These are phyloP conservation scores for Claviceps sp. DNA, from an alignment of 2,329 filamentous ascomycete genomes.

Conservation along the genomic window DNA sequence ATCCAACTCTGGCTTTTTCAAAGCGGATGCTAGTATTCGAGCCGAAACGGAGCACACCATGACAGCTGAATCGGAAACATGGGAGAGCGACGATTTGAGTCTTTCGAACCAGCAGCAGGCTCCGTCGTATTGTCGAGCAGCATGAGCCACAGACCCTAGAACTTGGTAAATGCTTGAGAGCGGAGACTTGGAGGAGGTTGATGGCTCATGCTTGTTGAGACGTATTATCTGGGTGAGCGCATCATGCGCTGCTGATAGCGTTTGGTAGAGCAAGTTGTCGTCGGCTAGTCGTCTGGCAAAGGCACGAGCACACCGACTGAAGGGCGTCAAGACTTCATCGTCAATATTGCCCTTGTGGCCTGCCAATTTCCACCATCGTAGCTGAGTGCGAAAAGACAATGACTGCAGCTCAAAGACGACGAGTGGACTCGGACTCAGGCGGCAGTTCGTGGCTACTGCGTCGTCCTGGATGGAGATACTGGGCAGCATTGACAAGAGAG, in stretches of 20 bases:
- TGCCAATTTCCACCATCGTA: conserved; percentile 53
- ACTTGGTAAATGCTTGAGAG: conserved; percentile 37
- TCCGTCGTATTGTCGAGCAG: conserved; percentile 31
- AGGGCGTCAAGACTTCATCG: conserved; percentile 52
- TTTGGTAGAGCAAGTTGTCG: conserved; percentile 23
- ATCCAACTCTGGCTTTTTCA: conserved; percentile 29
- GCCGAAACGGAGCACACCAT: conserved; percentile 39
- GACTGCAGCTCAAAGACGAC: conserved; percentile 49
- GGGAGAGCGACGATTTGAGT: conserved; percentile 25
- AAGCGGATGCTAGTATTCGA: conserved; percentile 38
- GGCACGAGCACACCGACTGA: conserved; percentile 48
- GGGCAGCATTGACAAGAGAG: conserved; percentile 51
- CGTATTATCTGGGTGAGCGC: conserved; percentile 20
- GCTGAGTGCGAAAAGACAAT: conserved; percentile 45
- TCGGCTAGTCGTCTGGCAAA: conserved; percentile 40
- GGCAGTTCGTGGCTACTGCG: conserved; percentile 34
- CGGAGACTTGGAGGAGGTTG: conserved; percentile 27
- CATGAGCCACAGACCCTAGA: conserved; percentile 35
- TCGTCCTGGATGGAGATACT: conserved; percentile 54
- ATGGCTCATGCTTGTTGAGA: conserved; percentile 19
- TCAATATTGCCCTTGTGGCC: conserved; percentile 45
- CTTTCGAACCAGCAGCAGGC: conserved; percentile 42
- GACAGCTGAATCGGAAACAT: conserved; percentile 31
- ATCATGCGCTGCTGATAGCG: conserved; percentile 19
- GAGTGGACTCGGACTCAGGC: conserved; percentile 41